phyloP scores from a whole-genome alignment of 202 grass and related monocot genomes.

The Panicum hallii region DNA sequence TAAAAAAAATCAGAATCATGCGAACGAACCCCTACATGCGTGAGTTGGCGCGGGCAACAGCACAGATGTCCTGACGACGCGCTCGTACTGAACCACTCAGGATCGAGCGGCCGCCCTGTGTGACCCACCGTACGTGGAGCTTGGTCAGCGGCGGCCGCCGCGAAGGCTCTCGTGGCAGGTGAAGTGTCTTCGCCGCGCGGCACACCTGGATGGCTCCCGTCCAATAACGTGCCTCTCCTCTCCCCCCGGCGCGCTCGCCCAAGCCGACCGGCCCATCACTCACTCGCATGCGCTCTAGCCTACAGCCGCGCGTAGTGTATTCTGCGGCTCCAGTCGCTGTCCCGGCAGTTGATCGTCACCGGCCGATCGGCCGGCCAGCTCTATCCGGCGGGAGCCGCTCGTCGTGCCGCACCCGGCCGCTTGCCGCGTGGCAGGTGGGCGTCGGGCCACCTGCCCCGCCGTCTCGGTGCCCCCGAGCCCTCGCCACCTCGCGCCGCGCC shows the following conservation, averaged over 20 bases:
- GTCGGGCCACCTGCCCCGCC: background rate
- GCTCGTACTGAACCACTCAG: background rate
- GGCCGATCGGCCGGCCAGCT: background rate
- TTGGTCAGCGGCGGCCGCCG: slow-evolving; percentile 11
- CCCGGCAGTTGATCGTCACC: slow-evolving; percentile 21
- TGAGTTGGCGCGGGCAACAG: background rate
- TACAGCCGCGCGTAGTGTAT: background rate
- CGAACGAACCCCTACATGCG: background rate
- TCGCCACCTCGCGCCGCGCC: background rate
- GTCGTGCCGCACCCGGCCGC: background rate
- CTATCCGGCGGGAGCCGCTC: background rate
- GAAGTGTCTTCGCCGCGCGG: slow-evolving; percentile 23
- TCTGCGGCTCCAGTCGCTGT: slow-evolving; percentile 19
- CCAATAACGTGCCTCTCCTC: slow-evolving; percentile 50
- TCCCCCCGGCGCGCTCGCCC: too few relatives aligned
- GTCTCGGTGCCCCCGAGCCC: background rate
- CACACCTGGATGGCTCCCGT: slow-evolving; percentile 42
- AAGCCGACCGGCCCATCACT: background rate
- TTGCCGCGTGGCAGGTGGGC: slow-evolving; percentile 22
- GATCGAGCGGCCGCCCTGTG: background rate
- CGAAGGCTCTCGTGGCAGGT: slow-evolving; percentile 57
- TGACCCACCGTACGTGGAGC: slow-evolving; percentile 11
- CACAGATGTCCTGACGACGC: background rate
- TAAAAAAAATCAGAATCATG: background rate
- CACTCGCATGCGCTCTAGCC: background rate